phyloP scores from a whole-genome alignment of 2,329 filamentous ascomycete species.

The Hypoxylon sp. region DNA sequence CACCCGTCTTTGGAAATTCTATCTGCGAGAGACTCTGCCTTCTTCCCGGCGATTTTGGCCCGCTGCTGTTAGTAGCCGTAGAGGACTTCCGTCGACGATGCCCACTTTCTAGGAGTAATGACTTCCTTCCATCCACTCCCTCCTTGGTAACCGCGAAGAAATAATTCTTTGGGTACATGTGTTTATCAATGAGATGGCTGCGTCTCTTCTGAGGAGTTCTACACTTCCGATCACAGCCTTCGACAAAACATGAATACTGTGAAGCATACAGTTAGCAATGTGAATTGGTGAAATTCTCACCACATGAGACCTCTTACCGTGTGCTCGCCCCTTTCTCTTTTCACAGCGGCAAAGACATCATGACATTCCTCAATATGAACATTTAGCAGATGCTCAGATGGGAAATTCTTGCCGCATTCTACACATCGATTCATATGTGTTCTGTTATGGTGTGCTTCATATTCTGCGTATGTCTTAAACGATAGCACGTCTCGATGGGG shows the following conservation, averaged over 20 bases:
- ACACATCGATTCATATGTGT: slow-evolving; percentile 87
- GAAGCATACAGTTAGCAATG: slow-evolving; percentile 30
- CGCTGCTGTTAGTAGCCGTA: slow-evolving; percentile 52
- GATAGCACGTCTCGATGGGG: slow-evolving; percentile 79
- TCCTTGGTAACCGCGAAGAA: slow-evolving; percentile 90
- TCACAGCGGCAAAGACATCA: slow-evolving; percentile 81
- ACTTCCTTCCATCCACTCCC: slow-evolving; percentile 88
- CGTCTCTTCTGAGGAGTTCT: slow-evolving; percentile 86
- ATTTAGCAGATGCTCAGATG: slow-evolving; percentile 82
- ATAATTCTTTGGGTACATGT: slow-evolving; percentile 89
- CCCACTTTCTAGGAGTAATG: slow-evolving; percentile 77
- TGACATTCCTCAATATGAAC: slow-evolving; percentile 94
- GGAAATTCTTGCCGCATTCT: slow-evolving; percentile 90
- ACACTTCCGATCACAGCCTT: slow-evolving; percentile 88
- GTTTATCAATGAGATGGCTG: slow-evolving; percentile 93
- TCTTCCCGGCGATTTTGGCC: slow-evolving; percentile 45
- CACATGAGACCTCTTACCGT: slow-evolving; percentile 72
- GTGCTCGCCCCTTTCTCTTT: slow-evolving; percentile 85
- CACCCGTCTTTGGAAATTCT: slow-evolving; percentile 37
- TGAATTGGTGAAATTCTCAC: background rate
- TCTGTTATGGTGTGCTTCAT: slow-evolving; percentile 88
- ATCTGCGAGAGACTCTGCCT: slow-evolving; percentile 52
- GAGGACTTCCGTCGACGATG: slow-evolving; percentile 66
- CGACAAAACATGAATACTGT: slow-evolving; percentile 90
- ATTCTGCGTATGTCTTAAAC: slow-evolving; percentile 83